Evolutionary conservation across 305 asterid genomes (phyloP), one percentile per base, ranked within the genome.

Genomic region (Fraxinus greggii): DNA sequence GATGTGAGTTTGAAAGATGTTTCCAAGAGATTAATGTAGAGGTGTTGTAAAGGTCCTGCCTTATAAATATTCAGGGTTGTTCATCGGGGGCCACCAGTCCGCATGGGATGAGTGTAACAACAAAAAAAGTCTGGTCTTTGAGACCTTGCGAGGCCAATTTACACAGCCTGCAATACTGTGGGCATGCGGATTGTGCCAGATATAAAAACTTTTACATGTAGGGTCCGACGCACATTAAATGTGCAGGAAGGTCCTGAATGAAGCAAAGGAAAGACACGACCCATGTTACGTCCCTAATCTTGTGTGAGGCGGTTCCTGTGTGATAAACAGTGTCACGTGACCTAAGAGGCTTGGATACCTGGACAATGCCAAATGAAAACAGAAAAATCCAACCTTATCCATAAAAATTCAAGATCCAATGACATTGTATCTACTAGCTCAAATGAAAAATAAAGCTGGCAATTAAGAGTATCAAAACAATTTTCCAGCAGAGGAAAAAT

Each of bases 401-500:
- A 3, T 33, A 45, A 21, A 61, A 78, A 51, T 77, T 29, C 38
- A 81, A 48, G 33, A 10, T 72, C 80, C 70, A 10, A 24, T 12
- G 29, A 75, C 31, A 9, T 48, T n/a, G 67, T 4, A 76, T 23
- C 29, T 19, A 42, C 35, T 42, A 12, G 29, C 35, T 10, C 32
- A 3, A 24, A 51, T 4, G 76, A 75, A 32, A 33, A 72, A 69
- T 33, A 75, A 76, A 56, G 12, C 28, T 56, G 10, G 67, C 59
- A 56, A 56, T 56, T 19, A 56, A 61, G 73, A 24, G 78, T 32
- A 63, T 74, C 74, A 48, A 40, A 82, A 31, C 61, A 76, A 72
- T 35, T 21, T 81, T 21, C 5, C 4, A 69, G 78, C 79, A 81
- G 48, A 69, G 79, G 69, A 12, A 80, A 78, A 29, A 83, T 5